Base-by-base conservation (phyloP, 441 rosid species). In the Flueggea neowawraea region DNA sequence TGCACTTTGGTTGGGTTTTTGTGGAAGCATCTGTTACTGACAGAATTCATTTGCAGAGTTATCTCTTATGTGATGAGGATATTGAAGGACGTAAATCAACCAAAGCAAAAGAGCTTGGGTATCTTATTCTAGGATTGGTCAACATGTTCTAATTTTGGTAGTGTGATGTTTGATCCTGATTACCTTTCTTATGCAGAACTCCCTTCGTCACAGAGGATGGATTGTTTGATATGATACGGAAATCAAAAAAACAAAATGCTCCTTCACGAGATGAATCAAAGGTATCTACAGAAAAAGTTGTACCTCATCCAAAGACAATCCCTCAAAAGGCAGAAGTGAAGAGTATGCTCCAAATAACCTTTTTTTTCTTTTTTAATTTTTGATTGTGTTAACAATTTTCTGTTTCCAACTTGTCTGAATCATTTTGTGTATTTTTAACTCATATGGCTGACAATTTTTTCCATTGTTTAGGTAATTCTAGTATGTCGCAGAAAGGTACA, bases 81-180 rank as follows among this genome's bases (percentile, higher is more conserved):
- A 84, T 95, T 31, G 96, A 78, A 58, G 99, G 99, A 65, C 80
- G 71, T 54, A 95, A 95, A 78, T 95, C 99, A 10, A 55, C 74
- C 60, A 95, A 81, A 79, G 97, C 99, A 55, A 95, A 86, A 79
- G 99, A 91, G 76, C 87, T 95, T 52, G 91, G 99, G 99, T 95
- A 62, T 47, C 12, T 10, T 48, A 12, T 16, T 6, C 33, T 14
- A 12, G 13, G 3, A 16, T 16, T 58, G 31, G 31, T 6, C 13
- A 6, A n/a, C 48, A 36, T 51, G 48, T 63, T 65, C 63, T 71
- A 22, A 55, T 44, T 53, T 52, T 16, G 47, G 32, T 31, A 13
- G 16, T 43, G 41, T 54, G 47, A 36, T 16, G 31, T 71, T 60
- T 56, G 63, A 65, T 59, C 33, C 15, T 78, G 50, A 59, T 58